Base-by-base conservation (phyloP, 805 yeast species). In the Monosporozyma servazzii region DNA sequence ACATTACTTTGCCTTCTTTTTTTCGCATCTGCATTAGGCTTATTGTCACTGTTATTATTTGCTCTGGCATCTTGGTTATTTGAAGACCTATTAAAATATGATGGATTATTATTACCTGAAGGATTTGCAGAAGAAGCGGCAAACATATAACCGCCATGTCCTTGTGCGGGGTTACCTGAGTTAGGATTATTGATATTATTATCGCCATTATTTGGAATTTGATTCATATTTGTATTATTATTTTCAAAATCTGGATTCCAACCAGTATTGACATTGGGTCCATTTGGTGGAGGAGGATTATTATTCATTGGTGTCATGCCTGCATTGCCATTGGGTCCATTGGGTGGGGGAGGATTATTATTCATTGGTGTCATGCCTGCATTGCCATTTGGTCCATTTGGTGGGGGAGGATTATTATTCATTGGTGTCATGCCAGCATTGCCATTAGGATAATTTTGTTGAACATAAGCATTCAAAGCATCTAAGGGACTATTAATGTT, bases 401-500 rank as follows among this genome's bases (percentile, higher is more conserved):
- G n/a, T n/a, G n/a, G n/a, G n/a, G n/a, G n/a, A n/a, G 17, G 8
- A 27, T 15, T 43, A 43, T 43, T 45, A 9, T 9, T 20, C 18
- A 21, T 33, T 9, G 47, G 47, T 13, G 23, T 15, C n/a, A n/a
- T n/a, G n/a, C n/a, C n/a, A 3, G 13, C 37, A 23, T 45, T 45
- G 3, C 7, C 7, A 23, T 25, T 45, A 45, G 33, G 21, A 15
- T 20, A 23, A 31, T 41, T 43, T 21, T 41, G 41, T 41, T 41
- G 33, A 4, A 48, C 51, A 27, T 48, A 48, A 8, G 30, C 13
- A 40, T 75, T 79, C 49, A 84, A 69, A 0, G 86, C 79, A 23
- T 75, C 76, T 42, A 79, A 54, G 0, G 89, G 87, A 33, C 82
- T 77, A 5, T 65, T 65, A 3, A 77, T 72, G 25, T 78, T 73